A percentile compares a stretch with the other conserved stretches of the same genome.
phyloP scores from a whole-genome alignment of 2,329 filamentous ascomycete species.

The Xylariales sp. region DNA sequence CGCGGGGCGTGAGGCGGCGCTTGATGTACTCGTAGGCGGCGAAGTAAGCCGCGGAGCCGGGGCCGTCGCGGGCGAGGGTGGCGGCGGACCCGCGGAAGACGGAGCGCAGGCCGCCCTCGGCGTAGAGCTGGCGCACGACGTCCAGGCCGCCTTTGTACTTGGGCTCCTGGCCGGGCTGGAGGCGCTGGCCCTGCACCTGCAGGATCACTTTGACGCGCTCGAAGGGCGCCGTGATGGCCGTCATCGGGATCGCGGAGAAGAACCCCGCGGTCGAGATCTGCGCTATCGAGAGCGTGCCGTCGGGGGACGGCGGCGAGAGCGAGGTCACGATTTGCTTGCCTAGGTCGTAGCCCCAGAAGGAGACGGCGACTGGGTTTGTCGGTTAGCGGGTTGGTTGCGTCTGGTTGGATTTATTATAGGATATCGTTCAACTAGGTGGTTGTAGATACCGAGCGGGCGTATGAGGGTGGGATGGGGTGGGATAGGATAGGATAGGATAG shows the following conservation, averaged over 20 bases:
- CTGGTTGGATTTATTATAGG: too few relatives aligned
- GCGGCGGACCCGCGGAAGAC: constrained; percentile 93
- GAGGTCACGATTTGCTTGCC: constrained; percentile 87
- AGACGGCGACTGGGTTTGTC: constrained; percentile 69
- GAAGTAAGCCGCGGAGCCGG: constrained; percentile 94
- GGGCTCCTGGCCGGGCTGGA: constrained; percentile 89
- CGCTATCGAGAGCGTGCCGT: constrained; percentile 80
- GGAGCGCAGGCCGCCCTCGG: constrained; percentile 86
- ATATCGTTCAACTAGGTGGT: too few relatives aligned
- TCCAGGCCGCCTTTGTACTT: constrained; percentile 89
- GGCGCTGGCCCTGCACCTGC: constrained; percentile 91
- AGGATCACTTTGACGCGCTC: constrained; percentile 99
- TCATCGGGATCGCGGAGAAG: constrained; percentile 98
- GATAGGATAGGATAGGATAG: background rate
- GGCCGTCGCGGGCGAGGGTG: constrained; percentile 92
- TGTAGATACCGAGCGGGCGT: background rate
- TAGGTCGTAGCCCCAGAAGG: constrained; percentile 90
- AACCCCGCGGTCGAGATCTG: constrained; percentile 94
- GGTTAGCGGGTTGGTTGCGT: background rate
- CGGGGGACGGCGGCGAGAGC: constrained; percentile 72
- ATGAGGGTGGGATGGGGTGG: background rate
- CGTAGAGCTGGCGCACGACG: constrained; percentile 93
- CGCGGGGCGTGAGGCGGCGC: constrained; percentile 83
- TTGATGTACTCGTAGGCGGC: constrained; percentile 98
- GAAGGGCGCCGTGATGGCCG: constrained; percentile 96